These are phyloP conservation scores for Eleusine coracana DNA, from an alignment of 176 grass and related monocot species.

Conservation along the genomic window DNA sequence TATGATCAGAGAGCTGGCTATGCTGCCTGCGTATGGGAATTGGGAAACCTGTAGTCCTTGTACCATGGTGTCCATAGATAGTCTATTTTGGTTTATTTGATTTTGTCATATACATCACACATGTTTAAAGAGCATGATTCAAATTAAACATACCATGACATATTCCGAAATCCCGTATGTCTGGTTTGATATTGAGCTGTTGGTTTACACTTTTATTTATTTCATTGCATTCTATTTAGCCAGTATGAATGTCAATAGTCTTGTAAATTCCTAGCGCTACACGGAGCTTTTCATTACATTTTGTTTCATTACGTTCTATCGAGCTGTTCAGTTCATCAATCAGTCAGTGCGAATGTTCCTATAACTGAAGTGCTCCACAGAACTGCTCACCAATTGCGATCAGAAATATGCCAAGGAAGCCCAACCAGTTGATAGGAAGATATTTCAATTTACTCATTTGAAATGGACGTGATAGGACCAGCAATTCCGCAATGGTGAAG, in stretches of 20 bases:
- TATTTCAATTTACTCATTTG: background rate
- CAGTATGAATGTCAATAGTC: background rate
- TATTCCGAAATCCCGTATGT: background rate
- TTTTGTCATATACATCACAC: slow-evolving; percentile 40
- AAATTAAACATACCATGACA: slow-evolving; percentile 6
- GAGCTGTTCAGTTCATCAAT: too few relatives aligned
- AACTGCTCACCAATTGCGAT: background rate
- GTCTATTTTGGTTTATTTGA: slow-evolving; percentile 40
- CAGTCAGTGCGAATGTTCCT: too few relatives aligned
- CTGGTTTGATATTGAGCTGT: background rate
- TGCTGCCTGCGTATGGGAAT: slow-evolving; percentile 17
- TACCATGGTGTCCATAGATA: slow-evolving; percentile 38
- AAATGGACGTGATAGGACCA: background rate
- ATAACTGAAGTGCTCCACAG: background rate
- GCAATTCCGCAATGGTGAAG: background rate
- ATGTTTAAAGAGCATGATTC: slow-evolving; percentile 42
- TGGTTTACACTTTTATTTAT: background rate
- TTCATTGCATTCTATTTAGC: background rate
- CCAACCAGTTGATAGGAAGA: background rate
- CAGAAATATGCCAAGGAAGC: background rate
- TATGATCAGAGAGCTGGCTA: background rate
- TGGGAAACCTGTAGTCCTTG: slow-evolving; percentile 24
- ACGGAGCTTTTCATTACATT: too few relatives aligned
- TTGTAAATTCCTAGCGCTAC: background rate
- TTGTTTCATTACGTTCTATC: too few relatives aligned